These are phyloP conservation scores for Triglochin maritima DNA, from an alignment of 106 monocot genomes.

Conservation along the genomic window DNA sequence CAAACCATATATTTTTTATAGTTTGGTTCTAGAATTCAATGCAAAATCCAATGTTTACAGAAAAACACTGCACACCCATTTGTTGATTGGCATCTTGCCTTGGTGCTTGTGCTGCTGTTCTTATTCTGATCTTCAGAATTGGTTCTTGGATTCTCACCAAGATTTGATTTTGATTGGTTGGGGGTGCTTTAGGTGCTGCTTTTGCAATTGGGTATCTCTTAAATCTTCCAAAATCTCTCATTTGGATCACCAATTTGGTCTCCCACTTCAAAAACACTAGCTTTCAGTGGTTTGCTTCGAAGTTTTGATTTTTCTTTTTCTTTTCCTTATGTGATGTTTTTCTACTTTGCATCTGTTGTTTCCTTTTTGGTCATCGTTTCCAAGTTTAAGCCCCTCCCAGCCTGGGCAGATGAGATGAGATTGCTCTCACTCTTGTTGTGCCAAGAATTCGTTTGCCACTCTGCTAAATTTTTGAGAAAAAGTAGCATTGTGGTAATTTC, in stretches of 20 bases:
- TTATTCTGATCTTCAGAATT: neutral
- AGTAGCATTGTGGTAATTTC: neutral
- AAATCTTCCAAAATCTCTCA: neutral
- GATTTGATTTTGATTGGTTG: neutral
- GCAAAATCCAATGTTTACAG: neutral
- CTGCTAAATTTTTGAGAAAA: conserved; percentile 5
- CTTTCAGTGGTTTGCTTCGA: neutral
- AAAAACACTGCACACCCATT: neutral
- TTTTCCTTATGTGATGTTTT: conserved; percentile 28
- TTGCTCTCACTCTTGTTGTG: conserved; percentile 22
- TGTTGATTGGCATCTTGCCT: neutral
- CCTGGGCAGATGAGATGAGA: conserved; percentile 27
- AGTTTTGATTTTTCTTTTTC: neutral
- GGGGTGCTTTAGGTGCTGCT: neutral
- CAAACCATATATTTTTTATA: neutral
- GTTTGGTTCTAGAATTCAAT: neutral
- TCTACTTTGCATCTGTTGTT: conserved; percentile 40
- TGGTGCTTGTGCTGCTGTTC: neutral
- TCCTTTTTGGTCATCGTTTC: conserved; percentile 32
- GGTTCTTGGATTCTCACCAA: neutral
- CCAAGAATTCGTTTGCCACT: conserved; percentile 21
- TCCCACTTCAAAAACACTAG: no score
- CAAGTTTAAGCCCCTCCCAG: conserved; percentile 16
- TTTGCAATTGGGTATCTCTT: neutral
- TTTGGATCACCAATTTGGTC: neutral